Base-by-base conservation (phyloP, 805 yeast species). In the Saccharomycopsis fibuligera region DNA sequence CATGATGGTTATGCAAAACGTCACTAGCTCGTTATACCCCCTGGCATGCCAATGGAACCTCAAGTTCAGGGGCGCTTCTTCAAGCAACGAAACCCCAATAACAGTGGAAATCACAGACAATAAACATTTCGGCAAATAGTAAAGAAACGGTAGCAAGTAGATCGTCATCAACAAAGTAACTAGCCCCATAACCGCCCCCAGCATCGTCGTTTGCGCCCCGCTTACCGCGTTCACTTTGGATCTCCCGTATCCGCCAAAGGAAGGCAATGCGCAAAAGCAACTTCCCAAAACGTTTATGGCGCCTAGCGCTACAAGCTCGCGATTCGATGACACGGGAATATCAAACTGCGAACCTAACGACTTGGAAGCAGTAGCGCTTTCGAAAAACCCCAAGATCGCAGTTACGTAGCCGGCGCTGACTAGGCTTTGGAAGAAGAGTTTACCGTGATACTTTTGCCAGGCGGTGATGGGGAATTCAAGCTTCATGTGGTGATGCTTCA, bases 171-270 rank as follows among this genome's bases (percentile, higher is more conserved):
- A 54, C 41, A 89, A 64, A 0, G 96, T 83, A 4, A 82, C 69
- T 2, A 77, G n/a, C 0, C 96, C 91, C 83, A 90, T 83, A 9
- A 86, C 75, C 3, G 80, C 78, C 0, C 96, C 95, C n/a, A 93
- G 76, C 61, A 83, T 69, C 9, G 90, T 90, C 0, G 96, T 86
- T 55, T 78, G 78, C 0, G 95, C 98, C 4, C 96, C 96, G 12
- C 89, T 79, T 45, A 88, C 68, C 1, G 90, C 84, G 66, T 91
- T 91, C 50, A 91, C 81, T 59, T 86, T 89, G 16, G 96, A 84
- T 58, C 98, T 75, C 1, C 96, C 98, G 60, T 90, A 91, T 0
- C 98, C 98, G 8, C 98, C 99, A 71, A 90, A 90, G 0, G 95
- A 79, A 0, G 99, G 97, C 14, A 91, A 68, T 0, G 89, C 84